phyloP scores from a whole-genome alignment of 78 protist genomes.

The Guillardia theta region DNA sequence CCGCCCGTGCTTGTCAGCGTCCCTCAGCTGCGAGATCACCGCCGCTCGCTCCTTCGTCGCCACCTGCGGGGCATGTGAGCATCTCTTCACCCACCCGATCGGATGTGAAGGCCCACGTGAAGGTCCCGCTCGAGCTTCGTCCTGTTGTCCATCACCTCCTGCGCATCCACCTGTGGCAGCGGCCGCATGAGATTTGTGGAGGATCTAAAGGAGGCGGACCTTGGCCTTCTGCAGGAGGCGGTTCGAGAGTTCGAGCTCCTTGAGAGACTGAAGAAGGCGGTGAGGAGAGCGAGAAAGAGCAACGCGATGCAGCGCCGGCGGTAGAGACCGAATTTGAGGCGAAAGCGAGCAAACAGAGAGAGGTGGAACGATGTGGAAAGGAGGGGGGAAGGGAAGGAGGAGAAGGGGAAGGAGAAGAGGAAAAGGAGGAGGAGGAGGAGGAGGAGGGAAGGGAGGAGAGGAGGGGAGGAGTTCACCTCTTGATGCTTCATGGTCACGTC shows the following conservation, averaged over 20 bases:
- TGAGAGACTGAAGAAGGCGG: no score
- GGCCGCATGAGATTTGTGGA: neutral
- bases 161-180: neutral
- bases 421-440: neutral
- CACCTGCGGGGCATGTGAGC: no score
- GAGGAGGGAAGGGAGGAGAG: neutral
- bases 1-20: no score
- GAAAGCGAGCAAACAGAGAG: neutral
- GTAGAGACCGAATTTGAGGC: neutral
- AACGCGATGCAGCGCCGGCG: neutral
- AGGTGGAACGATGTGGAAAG: neutral
- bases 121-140: neutral
- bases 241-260: no score
- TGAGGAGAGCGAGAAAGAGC: no score
- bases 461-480: neutral
- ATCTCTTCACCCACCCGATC: no score
- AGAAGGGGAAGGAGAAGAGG: neutral
- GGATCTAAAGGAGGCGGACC: no score
- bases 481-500: no score
- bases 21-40: no score
- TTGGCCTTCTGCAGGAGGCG: no score
- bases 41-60: no score
- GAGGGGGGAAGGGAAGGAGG: neutral
- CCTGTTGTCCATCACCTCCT: neutral
- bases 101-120: no score